Evolutionary conservation across 2,329 filamentous ascomycete species (phyloP).

Genomic region (Achaetomium macrosporum): DNA sequence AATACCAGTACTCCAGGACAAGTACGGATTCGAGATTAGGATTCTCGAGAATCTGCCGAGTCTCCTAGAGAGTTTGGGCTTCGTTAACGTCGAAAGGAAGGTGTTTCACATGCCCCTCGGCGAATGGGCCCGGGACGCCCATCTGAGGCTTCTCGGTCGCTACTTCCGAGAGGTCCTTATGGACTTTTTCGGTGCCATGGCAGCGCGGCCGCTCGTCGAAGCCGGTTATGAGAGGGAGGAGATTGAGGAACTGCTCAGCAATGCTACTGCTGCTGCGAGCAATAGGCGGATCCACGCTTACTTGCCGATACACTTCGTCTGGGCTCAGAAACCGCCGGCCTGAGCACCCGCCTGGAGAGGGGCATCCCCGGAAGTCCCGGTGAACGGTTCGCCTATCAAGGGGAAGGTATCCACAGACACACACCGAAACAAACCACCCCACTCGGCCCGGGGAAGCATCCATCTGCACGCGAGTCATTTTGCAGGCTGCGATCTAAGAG

Average conservation of each 20-base stretch:
- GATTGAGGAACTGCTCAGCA: conserved; percentile 30
- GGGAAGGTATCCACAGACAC: too few relatives aligned
- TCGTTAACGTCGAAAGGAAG: conserved; percentile 36
- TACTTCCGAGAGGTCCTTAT: conserved; percentile 36
- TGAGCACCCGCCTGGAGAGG: conserved; percentile 1
- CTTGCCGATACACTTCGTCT: conserved; percentile 38
- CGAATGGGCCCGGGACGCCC: conserved; percentile 38
- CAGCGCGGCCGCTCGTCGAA: conserved; percentile 37
- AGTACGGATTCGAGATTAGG: conserved; percentile 35
- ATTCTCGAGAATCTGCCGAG: conserved; percentile 29
- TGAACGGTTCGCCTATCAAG: too few relatives aligned
- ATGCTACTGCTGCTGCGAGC: conserved; percentile 30
- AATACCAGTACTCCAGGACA: conserved; percentile 21
- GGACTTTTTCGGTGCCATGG: conserved; percentile 36
- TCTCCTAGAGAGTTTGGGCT: conserved; percentile 36
- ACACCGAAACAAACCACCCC: too few relatives aligned
- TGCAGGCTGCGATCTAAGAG: too few relatives aligned
- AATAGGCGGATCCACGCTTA: conserved; percentile 37
- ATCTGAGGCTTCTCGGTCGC: conserved; percentile 36
- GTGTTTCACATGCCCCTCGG: conserved; percentile 42
- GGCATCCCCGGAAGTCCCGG: too few relatives aligned
- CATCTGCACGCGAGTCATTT: too few relatives aligned
- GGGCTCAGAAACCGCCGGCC: conserved; percentile 37
- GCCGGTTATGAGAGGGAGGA: conserved; percentile 32
- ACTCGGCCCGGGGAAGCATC: too few relatives aligned